These are phyloP conservation scores for Ottelia alismoides DNA, from an alignment of 106 monocot species.

Conservation along the genomic window DNA sequence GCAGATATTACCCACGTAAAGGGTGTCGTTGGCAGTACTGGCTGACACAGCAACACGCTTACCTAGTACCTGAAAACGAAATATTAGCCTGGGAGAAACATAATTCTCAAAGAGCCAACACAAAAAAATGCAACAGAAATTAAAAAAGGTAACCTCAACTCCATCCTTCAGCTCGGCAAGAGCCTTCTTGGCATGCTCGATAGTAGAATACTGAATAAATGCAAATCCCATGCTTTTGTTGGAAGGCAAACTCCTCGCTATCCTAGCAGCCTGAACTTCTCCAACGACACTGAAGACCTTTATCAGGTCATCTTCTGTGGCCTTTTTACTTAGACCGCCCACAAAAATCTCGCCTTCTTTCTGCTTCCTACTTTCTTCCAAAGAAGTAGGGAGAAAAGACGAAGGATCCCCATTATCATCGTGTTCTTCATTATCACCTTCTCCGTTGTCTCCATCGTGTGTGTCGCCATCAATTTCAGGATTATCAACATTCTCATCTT, in stretches of 20 bases:
- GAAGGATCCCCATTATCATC: neutral
- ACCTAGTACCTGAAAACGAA: constrained; percentile 27
- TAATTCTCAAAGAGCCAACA: no score
- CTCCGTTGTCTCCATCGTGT: neutral
- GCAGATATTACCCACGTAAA: constrained; percentile 57
- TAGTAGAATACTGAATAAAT: constrained; percentile 37
- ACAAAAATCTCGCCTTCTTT: constrained; percentile 45
- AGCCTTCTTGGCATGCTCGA: constrained; percentile 38
- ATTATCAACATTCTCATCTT: neutral
- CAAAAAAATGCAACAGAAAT: no score
- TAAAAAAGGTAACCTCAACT: constrained; percentile 31
- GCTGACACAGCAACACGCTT: constrained; percentile 23
- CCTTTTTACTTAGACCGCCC: constrained; percentile 42
- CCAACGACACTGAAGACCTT: constrained; percentile 48
- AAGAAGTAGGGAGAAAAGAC: neutral
- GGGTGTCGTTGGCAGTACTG: constrained; percentile 36
- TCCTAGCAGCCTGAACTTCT: constrained; percentile 41
- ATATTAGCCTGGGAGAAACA: no score
- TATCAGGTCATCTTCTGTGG: constrained; percentile 46
- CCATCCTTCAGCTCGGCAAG: constrained; percentile 57
- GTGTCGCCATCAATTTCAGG: neutral
- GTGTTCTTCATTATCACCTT: neutral
- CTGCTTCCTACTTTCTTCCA: constrained; percentile 14
- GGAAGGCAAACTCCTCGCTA: constrained; percentile 30
- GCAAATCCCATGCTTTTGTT: constrained; percentile 61